A percentile compares a stretch with the other conserved stretches of the same genome.
Evolutionary conservation across 345 rosid genomes (phyloP).

Genomic region (Populus nigra): DNA sequence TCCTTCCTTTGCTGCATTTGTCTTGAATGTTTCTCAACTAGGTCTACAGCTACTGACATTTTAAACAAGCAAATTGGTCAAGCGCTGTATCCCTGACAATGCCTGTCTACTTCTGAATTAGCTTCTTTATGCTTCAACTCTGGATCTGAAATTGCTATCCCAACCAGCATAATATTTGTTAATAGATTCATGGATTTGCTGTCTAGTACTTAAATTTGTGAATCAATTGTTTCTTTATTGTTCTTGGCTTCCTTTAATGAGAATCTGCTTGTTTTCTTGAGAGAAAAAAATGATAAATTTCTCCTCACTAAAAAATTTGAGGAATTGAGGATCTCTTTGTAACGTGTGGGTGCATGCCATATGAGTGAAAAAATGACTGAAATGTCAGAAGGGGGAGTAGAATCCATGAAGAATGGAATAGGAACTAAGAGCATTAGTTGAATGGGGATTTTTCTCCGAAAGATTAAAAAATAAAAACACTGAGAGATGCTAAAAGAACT

Average conservation of each 20-base stretch:
- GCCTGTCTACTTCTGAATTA: not conserved
- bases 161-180: not conserved
- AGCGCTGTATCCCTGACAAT: not conserved
- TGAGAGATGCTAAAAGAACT: not conserved
- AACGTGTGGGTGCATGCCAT: no score
- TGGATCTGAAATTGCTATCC: not conserved
- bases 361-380: no score
- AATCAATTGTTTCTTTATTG: not conserved
- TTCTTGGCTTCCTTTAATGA: not conserved
- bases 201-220: not conserved
- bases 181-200: not conserved
- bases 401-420: not conserved
- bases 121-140: not conserved
- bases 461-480: not conserved
- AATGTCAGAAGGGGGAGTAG: not conserved
- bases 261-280: not conserved
- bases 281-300: no score
- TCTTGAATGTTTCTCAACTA: conserved; percentile 9
- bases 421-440: not conserved
- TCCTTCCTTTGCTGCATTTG: conserved; percentile 3
- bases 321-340: not conserved
- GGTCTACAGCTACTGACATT: not conserved
- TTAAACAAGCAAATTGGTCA: not conserved
- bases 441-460: not conserved
- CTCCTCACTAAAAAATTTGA: not conserved